Percentiles rank a stretch among this genome's conserved stretches.
Conservation (phyloP, 176 grass and related monocot genomes). For the Oryza australiensis region DNA sequence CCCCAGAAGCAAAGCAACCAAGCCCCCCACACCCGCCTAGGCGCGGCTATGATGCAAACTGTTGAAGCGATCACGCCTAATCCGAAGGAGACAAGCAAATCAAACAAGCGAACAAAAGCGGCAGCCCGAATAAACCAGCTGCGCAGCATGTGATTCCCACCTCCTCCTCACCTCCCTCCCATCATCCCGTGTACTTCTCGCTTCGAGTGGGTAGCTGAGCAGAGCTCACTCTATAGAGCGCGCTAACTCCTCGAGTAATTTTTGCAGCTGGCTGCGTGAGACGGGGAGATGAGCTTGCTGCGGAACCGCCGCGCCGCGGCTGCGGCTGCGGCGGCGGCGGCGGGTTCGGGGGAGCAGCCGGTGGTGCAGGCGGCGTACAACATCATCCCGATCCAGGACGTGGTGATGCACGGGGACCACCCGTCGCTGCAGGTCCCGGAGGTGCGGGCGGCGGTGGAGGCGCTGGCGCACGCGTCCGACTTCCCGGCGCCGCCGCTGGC, state of each 20-base stretch:
- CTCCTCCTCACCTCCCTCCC: background rate
- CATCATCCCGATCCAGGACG: constrained; percentile 93
- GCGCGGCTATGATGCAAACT: background rate
- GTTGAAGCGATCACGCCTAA: constrained; percentile 13
- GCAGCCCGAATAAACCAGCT: background rate
- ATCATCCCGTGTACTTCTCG: background rate
- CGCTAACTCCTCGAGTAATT: background rate
- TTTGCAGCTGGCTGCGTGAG: constrained; percentile 35
- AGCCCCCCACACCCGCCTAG: background rate
- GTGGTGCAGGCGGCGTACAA: constrained; percentile 61
- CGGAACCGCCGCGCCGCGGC: constrained; percentile 57
- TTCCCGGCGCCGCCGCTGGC: constrained; percentile 56
- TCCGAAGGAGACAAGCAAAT: constrained; percentile 3
- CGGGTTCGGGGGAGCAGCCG: background rate
- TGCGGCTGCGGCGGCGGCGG: constrained; percentile 9
- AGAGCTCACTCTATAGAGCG: background rate
- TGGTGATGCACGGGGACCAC: constrained; percentile 59
- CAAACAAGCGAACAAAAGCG: background rate
- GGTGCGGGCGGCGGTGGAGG: constrained; percentile 76
- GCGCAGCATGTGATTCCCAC: constrained; percentile 38
- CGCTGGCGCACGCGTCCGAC: constrained; percentile 46
- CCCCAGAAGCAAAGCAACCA: constrained; percentile 35
- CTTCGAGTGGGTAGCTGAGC: background rate
- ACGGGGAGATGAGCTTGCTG: constrained; percentile 51
- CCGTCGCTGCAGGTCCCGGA: constrained; percentile 70